Evolutionary conservation across 345 rosid genomes (phyloP), one percentile per base, ranked within the genome.

Genomic region (Linum lewisii): DNA sequence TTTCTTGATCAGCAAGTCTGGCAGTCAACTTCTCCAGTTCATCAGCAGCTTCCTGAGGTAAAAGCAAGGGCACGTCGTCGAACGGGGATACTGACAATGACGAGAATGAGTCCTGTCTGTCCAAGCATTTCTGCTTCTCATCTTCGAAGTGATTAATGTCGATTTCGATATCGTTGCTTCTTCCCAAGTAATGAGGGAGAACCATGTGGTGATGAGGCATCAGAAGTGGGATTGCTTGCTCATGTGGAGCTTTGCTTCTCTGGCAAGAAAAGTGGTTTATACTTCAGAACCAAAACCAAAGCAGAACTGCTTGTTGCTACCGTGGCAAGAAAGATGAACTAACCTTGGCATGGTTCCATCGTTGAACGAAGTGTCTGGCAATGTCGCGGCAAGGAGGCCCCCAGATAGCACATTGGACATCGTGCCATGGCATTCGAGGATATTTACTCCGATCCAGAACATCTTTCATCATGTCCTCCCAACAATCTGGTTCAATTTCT

Each of bases 371-470:
- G 59, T 92, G 98, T 70, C 96, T 72, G 15, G 96, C 96, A 49
- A 84, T 68, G 67, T 92, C 98, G 6, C 90, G 93, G 58, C 96
- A 86, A 54, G 98, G 86, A 0, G 98, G 95, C 29, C 98, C 98
- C 98, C 95, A 92, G 4, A 92, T 79, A 67, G 98, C 93, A 50
- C 98, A 92, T 2, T 92, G 96, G 45, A 86, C 90, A 59, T 92
- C 96, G 21, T 92, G 98, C 98, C 98, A 92, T 0, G 98, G 98
- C 98, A 92, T 92, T 42, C 95, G 84, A 2, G 98, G 96, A 76
- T 78, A 84, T 63, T 79, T 86, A 68, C 54, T 63, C 9, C 95
- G 79, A 9, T 86, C 83, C 49, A 92, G 71, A 73, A 88, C 96
- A 70, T 88, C 95, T 60, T 67, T 84, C 84, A 79, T 83, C 13